Evolutionary conservation across 179 eudicot species (phyloP), one percentile per base, ranked within the genome.

Genomic region (Silene noctiflora): DNA sequence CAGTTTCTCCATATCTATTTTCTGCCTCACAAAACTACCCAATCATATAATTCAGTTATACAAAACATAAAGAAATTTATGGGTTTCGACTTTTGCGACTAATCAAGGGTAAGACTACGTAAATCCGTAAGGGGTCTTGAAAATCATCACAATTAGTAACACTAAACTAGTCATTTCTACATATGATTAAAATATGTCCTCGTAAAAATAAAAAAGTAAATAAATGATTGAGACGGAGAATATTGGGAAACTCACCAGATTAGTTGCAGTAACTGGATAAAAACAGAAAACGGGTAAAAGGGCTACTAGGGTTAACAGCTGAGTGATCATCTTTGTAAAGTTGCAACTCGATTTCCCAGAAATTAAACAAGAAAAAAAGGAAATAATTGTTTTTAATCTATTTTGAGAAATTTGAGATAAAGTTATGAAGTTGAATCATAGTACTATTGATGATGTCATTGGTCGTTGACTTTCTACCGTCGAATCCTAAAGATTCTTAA

Each of bases 21-120:
- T 87, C 90, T 80, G 88, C 90, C 63, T 86, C 91, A 85, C 96
- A 94, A 79, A 86, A 88, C 98, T 94, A 80, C 44, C 58, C 73
- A 70, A 71, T 24, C 39, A 71, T 21, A 13, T 19, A 67, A 60
- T 7, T 69, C 59, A 67, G 39, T 21, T 0, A 53, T 3, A 63
- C 3, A 6, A 11, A 25, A 16, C 59, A 16, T n/a, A 3, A 53
- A 53, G 14, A 48, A 53, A 53, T 14, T 55, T n/a, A 53, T 8
- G 20, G 59, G n/a, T 55, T 55, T 55, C 7, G 7, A 55, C 59
- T 10, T 17, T 17, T 9, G n/a, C 19, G 9, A 55, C 20, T 16
- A 4, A 17, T 17, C 0, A 55, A 4, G 58, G 75, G 48, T 72
- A 56, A 56, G 65, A 17, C 31, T 72, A 22, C 48, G 4, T 29